phyloP scores from a whole-genome alignment of 2,329 filamentous ascomycete genomes.

The Penicillium sp. region DNA sequence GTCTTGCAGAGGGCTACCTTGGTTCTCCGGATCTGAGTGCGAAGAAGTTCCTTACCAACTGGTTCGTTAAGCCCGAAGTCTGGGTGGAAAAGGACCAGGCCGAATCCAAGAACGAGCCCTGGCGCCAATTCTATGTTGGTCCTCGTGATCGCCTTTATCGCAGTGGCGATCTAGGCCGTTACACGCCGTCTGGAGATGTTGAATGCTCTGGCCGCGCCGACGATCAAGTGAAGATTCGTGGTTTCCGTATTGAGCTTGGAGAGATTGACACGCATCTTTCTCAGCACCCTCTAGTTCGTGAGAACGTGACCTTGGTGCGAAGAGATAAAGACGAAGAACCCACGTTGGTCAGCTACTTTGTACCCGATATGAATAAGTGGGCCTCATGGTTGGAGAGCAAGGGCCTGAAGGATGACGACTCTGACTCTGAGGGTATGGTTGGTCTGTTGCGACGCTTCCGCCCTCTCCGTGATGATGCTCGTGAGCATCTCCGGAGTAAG shows the following conservation, averaged over 20 bases:
- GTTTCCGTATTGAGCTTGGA: constrained; percentile 90
- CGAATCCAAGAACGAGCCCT: constrained; percentile 61
- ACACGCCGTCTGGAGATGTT: constrained; percentile 67
- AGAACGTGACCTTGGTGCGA: constrained; percentile 81
- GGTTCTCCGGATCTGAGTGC: constrained; percentile 60
- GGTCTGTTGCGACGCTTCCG: constrained; percentile 61
- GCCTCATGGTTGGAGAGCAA: constrained; percentile 61
- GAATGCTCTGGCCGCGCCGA: constrained; percentile 79
- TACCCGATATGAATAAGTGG: constrained; percentile 78
- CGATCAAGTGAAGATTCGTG: constrained; percentile 91
- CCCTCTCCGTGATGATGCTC: constrained; percentile 57
- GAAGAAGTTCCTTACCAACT: constrained; percentile 78
- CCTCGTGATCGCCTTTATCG: constrained; percentile 83
- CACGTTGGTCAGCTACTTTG: constrained; percentile 83
- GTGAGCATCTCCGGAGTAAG: constrained; percentile 68
- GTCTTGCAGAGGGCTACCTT: constrained; percentile 78
- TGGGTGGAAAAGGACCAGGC: constrained; percentile 66
- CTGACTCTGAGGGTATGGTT: constrained; percentile 50
- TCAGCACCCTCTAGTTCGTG: constrained; percentile 70
- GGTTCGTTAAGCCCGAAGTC: constrained; percentile 73
- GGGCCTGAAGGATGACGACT: constrained; percentile 51
- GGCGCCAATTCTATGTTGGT: constrained; percentile 75
- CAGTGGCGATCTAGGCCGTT: constrained; percentile 81
- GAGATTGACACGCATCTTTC: constrained; percentile 87
- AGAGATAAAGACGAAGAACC: constrained; percentile 82